Evolutionary conservation across 192 early-diverging fungal species (phyloP).

Genomic region (Blastocladiella britannica): DNA sequence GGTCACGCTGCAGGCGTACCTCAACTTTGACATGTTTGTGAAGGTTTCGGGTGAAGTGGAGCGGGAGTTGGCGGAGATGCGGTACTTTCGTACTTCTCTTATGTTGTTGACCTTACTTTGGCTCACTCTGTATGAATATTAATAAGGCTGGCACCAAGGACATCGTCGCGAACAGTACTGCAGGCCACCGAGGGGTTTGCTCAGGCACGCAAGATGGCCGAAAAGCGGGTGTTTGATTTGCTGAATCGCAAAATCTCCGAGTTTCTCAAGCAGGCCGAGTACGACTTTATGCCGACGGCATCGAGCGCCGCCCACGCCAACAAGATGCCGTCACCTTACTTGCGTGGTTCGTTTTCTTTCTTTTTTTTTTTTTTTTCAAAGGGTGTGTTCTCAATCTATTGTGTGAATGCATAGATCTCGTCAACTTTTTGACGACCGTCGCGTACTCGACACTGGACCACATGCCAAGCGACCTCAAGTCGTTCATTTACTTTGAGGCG

Average conservation of each 20-base stretch:
- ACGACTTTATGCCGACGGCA: constrained; percentile 31
- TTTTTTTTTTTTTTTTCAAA: constrained; percentile 2
- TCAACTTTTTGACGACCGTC: constrained; percentile 41
- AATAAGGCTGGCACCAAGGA: too few species aligned
- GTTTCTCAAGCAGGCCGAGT: constrained; percentile 59
- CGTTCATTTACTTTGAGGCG: constrained; percentile 47
- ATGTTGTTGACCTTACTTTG: too few species aligned
- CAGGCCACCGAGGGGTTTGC: constrained; percentile 41
- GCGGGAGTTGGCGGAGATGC: constrained; percentile 41
- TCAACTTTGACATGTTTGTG: constrained; percentile 59
- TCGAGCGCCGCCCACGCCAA: neutral
- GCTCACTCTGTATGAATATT: too few species aligned
- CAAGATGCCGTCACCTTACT: neutral
- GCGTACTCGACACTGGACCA: constrained; percentile 45
- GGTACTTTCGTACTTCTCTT: constrained; percentile 9
- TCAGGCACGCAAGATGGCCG: constrained; percentile 44
- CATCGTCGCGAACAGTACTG: constrained; percentile 19
- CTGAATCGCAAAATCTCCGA: constrained; percentile 63
- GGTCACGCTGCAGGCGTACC: too few species aligned
- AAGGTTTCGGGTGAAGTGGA: constrained; percentile 52
- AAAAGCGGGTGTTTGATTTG: constrained; percentile 58
- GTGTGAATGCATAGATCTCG: constrained; percentile 30
- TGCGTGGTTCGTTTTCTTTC: constrained; percentile 2
- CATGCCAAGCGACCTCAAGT: constrained; percentile 40
- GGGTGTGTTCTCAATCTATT: neutral